Base-by-base conservation (phyloP, 148 eudicot species). In the Vaccinium darrowii region DNA sequence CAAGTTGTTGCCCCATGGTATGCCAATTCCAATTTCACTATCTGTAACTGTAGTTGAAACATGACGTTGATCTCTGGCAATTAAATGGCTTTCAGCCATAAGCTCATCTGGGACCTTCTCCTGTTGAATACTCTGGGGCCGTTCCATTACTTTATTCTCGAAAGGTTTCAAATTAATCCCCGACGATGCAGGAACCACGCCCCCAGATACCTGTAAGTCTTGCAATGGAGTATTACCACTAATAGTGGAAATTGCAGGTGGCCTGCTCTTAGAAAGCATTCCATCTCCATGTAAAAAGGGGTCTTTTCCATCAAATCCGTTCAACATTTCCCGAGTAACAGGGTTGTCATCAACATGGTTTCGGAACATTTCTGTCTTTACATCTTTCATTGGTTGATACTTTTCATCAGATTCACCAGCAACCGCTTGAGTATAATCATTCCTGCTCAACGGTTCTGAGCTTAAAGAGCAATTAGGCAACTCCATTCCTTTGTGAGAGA, bases 91-190 rank as follows among this genome's bases (percentile, higher is more conserved):
- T 16, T 81, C 84, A 25, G 49, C 73, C 84, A 74, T 81, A 83
- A 82, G 78, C 85, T 90, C 88, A 72, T 81, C 76, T 73, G 89
- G 76, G 84, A 71, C 57, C 18, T 88, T 84, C 76, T 87, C 88
- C 23, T 49, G 84, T 50, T 84, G 76, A 82, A 84, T 87, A 65
- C 58, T 57, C 83, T 51, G 83, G 79, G 89, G 72, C 49, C 62
- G 83, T 50, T 82, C 89, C 76, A 74, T 54, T 80, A 75, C 43
- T 87, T 67, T 81, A 84, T 56, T 77, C 39, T 71, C 85, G 50
- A 83, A 85, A 62, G 86, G 79, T 75, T 86, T 79, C 57, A 84
- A 62, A 65, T 80, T 87, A 79, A 84, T 58, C 63, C 57, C 49
- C 52, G 82, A 54, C 50, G 85, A 81, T 78, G 79, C 81, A 76